These are phyloP conservation scores for Haberlea rhodopensis DNA, from an alignment of 257 asterid species.

Conservation along the genomic window DNA sequence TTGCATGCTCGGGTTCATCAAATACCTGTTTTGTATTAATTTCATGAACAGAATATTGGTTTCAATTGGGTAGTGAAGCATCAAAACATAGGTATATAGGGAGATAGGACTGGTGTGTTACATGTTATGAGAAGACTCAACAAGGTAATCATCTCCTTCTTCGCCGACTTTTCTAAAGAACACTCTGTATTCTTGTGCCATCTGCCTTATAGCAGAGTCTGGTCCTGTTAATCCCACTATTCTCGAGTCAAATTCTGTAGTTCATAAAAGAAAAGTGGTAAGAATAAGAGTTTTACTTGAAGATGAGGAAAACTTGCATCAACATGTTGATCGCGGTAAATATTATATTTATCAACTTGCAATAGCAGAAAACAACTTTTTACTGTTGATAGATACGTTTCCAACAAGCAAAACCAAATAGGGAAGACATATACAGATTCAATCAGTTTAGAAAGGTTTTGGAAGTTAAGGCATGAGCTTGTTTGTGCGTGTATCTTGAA, in stretches of 20 bases:
- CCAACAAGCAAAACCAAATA: neutral
- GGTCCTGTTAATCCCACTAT: constrained; percentile 90
- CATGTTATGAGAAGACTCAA: constrained; percentile 89
- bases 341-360: neutral
- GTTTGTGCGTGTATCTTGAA: neutral
- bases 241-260: constrained; percentile 70
- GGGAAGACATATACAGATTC: neutral
- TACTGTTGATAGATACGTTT: neutral
- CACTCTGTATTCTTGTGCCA: constrained; percentile 91
- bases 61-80: neutral
- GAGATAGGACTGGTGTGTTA: constrained; percentile 29
- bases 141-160: constrained; percentile 84
- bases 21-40: constrained; percentile 52
- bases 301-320: constrained; percentile 1
- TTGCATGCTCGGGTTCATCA: constrained; percentile 77
- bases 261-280: constrained; percentile 17
- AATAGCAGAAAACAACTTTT: neutral
- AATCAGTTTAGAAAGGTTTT: neutral
- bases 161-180: constrained; percentile 78
- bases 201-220: constrained; percentile 73
- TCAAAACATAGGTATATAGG: neutral
- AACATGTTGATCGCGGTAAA: neutral
- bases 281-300: constrained; percentile 3
- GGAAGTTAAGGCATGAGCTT: neutral
- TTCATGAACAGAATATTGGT: neutral